Percentiles rank a stretch among this genome's conserved stretches.
Evolutionary conservation across 345 rosid species (phyloP).

Genomic region (Eucalyptus tenuipes): DNA sequence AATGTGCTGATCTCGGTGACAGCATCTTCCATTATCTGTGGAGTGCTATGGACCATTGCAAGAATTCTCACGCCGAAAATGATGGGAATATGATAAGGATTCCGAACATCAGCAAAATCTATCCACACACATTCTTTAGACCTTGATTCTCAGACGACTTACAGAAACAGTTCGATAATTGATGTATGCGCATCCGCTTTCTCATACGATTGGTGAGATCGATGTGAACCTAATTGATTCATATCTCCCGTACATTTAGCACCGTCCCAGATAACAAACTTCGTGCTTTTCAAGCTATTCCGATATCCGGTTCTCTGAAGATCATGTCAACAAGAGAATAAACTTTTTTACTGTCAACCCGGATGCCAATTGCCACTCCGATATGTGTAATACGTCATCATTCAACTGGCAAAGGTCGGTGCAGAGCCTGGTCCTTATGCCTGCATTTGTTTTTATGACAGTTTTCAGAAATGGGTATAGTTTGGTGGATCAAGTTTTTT

Average conservation of each 20-base stretch:
- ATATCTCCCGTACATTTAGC: not conserved
- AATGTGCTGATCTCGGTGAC: not conserved
- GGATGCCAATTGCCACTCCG: not conserved
- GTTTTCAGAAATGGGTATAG: not conserved
- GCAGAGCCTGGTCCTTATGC: not conserved
- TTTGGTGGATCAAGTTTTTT: not conserved
- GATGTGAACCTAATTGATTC: not conserved
- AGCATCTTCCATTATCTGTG: not conserved
- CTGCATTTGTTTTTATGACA: not conserved
- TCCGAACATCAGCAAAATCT: not conserved
- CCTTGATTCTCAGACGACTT: not conserved
- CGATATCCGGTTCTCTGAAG: not conserved
- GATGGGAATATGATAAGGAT: not conserved
- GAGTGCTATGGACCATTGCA: not conserved
- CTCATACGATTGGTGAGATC: not conserved
- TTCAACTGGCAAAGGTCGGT: not conserved
- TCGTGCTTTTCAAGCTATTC: not conserved
- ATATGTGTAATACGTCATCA: not conserved
- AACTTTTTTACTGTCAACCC: not conserved
- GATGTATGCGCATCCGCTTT: not conserved
- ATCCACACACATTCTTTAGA: not conserved
- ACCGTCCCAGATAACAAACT: not conserved
- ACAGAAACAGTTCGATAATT: not conserved
- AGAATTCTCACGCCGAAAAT: not conserved
- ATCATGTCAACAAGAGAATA: not conserved